Evolutionary conservation across 2,329 filamentous ascomycete genomes (phyloP), one percentile per base, ranked within the genome.

Genomic region (Cladorrhinum sp.): DNA sequence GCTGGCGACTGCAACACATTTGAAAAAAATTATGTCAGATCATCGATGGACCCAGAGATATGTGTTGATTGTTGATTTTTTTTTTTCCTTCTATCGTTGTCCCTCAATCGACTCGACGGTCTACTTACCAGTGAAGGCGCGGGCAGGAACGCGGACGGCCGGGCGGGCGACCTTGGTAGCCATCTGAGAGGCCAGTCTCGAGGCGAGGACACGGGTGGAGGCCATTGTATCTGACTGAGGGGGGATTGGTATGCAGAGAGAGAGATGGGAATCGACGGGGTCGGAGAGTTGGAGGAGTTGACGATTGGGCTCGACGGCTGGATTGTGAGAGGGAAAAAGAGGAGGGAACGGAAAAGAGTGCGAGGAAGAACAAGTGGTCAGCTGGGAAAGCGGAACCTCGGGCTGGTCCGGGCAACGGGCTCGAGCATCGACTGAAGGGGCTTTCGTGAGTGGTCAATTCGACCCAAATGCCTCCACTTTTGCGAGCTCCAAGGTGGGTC

Each of bases 151-250:
- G 73, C 87, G 87, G 75, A 87, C 78, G 77, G 86, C 86, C 80
- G 89, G 88, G 79, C 89, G 89, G 79, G 88, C 88, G 79, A 86
- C 87, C 86, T 89, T 90, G 80, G 83, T 80, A 77, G 87, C 86
- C 86, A 89, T 88, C 80, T 88, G 85, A 76, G 86, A 83, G 79
- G 88, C 87, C 82, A 92, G 84, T 79, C 89, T 86, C 75, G 88
- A 87, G 77, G 89, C 86, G 80, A 91, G 83, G 78, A 91, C 84
- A 81, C 89, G 89, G 78, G 86, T 81, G 79, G 86, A 84, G 78
- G 89, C 87, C 89, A 92, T 92, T 91, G 84, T 85, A 84, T 86
- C 80, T 81, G 81, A 78, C 80, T 75, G 75, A 74, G 75, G 73
- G 75, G 73, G 74, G 75, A 77, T 63, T 76, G 77, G 72, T 71